These are phyloP conservation scores for Saccharomyces uvarum DNA, from an alignment of 1,139 yeast species.

Conservation along the genomic window DNA sequence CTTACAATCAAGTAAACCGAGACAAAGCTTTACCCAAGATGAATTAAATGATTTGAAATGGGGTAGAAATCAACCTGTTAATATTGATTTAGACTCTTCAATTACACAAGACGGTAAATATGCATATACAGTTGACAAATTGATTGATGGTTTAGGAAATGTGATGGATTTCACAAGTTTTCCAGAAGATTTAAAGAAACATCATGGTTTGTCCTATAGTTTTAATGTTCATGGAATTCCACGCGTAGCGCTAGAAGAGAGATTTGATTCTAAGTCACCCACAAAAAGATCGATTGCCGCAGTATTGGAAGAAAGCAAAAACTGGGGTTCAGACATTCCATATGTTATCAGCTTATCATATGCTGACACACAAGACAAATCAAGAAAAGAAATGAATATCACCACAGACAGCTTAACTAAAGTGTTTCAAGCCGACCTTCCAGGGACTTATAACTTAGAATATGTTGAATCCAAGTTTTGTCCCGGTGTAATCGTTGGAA, in stretches of 20 bases:
- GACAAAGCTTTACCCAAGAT: constrained; percentile 22
- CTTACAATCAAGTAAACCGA: constrained; percentile 21
- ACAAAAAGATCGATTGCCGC: constrained; percentile 40
- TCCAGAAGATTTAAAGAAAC: constrained; percentile 30
- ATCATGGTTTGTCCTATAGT: constrained; percentile 44
- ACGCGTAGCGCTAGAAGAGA: constrained; percentile 36
- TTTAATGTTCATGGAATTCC: constrained; percentile 63
- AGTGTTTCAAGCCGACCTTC: constrained; percentile 32
- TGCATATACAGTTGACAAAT: constrained; percentile 56
- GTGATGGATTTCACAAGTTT: constrained; percentile 43
- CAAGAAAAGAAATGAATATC: constrained; percentile 26
- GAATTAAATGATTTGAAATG: constrained; percentile 41
- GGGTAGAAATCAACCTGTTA: constrained; percentile 45
- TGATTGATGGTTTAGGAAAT: constrained; percentile 74
- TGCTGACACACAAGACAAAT: constrained; percentile 31
- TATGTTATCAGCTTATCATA: constrained; percentile 37
- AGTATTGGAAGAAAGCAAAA: constrained; percentile 25
- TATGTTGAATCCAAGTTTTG: constrained; percentile 55
- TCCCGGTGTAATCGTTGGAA: constrained; percentile 49
- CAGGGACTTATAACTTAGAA: constrained; percentile 57
- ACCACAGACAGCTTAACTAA: constrained; percentile 10
- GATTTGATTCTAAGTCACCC: constrained; percentile 34
- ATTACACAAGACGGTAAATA: constrained; percentile 50
- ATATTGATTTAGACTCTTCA: constrained; percentile 43
- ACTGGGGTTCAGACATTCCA: constrained; percentile 15